A percentile compares a stretch with the other conserved stretches of the same genome.
These are phyloP conservation scores for Alternaria atra DNA, from an alignment of 2,329 filamentous ascomycete species.

Conservation along the genomic window DNA sequence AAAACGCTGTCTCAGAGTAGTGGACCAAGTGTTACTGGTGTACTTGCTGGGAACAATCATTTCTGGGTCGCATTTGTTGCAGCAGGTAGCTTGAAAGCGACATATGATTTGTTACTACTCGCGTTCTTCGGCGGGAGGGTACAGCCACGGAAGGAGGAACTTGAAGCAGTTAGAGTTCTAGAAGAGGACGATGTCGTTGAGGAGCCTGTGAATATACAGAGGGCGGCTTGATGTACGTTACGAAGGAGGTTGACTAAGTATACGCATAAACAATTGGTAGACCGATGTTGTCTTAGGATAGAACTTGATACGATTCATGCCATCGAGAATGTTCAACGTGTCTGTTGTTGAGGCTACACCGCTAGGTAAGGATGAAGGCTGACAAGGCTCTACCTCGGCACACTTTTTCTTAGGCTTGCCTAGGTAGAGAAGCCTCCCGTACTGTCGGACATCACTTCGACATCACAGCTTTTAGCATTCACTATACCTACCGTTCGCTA, in stretches of 20 bases:
- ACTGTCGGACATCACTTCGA: neutral
- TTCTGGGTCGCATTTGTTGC: constrained; percentile 54
- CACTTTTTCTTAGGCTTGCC: neutral
- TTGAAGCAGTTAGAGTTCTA: neutral
- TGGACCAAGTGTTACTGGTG: constrained; percentile 49
- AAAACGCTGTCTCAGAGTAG: constrained; percentile 48
- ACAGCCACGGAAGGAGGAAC: constrained; percentile 20
- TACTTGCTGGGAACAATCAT: constrained; percentile 40
- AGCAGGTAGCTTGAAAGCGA: constrained; percentile 48
- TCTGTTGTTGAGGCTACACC: neutral
- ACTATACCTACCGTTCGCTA: neutral
- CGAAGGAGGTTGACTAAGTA: neutral
- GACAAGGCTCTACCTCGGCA: constrained; percentile 13
- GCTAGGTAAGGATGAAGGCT: neutral
- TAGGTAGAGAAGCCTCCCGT: neutral
- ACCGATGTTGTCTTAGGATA: neutral
- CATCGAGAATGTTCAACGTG: neutral
- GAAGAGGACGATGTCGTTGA: constrained; percentile 3
- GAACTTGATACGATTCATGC: neutral
- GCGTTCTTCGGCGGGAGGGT: constrained; percentile 45
- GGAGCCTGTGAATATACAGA: neutral
- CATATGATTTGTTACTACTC: constrained; percentile 49
- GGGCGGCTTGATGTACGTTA: constrained; percentile 1
- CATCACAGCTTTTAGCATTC: constrained; percentile 6
- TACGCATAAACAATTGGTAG: neutral